Evolutionary conservation across 345 rosid species (phyloP), one percentile per base, ranked within the genome.

Genomic region (Brassica carinata): DNA sequence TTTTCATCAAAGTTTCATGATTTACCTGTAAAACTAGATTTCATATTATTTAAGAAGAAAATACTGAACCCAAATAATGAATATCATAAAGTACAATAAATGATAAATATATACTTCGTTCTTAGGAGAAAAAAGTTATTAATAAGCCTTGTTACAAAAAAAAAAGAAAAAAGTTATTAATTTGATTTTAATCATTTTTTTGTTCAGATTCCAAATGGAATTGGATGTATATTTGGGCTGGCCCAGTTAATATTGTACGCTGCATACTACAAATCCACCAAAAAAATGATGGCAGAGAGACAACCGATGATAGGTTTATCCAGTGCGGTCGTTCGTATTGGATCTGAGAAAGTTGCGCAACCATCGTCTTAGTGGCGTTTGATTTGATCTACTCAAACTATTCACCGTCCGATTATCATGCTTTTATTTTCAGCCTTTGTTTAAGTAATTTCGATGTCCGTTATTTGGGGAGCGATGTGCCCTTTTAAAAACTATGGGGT

Each of bases 151-250:
- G n/a, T n/a, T n/a, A n/a, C n/a, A n/a, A n/a, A n/a, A 23, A 23
- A 23, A 23, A 23, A 23, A 51, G 17, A 23, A 23, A 23, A 23
- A 23, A 23, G 26, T 51, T 51, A n/a, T 51, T 51, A 51, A 51
- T 51, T 51, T n/a, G 58, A 51, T 51, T 51, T 51, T n/a, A 51
- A 51, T 14, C 57, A 51, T 14, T 51, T 19, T 34, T 3, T 15
- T 36, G 64, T 51, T 67, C 74, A 94, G 97, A 71, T 82, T 66
- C 91, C 98, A 9, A 94, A 95, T 82, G 99, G 97, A 34, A 55
- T 90, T 7, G 99, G 98, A 1, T 58, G 90, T 10, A 8, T 89
- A 23, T 83, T 90, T 38, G 82, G 88, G n/a, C 5, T 87, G 71
- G 89, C 87, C 69, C 99, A 95, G 65, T 70, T 95, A 27, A 27